phyloP scores from a whole-genome alignment of 768 basidiomycete genomes.

The Baorangia bicolor region DNA sequence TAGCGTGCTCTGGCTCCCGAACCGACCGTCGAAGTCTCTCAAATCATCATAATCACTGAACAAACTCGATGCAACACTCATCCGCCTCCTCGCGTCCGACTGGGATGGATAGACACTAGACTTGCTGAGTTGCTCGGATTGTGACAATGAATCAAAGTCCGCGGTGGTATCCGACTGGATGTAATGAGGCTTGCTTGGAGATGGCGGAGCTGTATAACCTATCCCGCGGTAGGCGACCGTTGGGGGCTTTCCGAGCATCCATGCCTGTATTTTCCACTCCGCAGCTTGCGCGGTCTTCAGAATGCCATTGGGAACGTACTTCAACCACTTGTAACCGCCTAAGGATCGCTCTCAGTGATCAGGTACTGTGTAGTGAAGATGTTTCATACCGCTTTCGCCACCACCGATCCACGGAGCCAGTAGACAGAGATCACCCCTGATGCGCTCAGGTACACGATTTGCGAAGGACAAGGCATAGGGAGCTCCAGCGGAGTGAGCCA shows the following conservation, averaged over 20 bases:
- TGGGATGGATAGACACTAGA: conserved; percentile 30
- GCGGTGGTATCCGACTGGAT: conserved; percentile 18
- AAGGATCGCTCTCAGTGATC: conserved; percentile 13
- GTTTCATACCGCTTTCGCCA: conserved; percentile 74
- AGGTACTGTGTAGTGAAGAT: background rate
- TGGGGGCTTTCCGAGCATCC: conserved; percentile 96
- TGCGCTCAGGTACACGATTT: conserved; percentile 67
- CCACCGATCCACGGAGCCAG: conserved; percentile 97
- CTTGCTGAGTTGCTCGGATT: conserved; percentile 19
- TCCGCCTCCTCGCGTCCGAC: conserved; percentile 50
- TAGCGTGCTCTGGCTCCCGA: conserved; percentile 77
- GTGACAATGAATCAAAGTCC: conserved; percentile 21
- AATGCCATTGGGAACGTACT: conserved; percentile 91
- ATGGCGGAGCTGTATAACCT: conserved; percentile 60
- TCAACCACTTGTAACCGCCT: conserved; percentile 95
- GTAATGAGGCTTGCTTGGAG: conserved; percentile 32
- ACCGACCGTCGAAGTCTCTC: conserved; percentile 82
- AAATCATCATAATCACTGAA: conserved; percentile 90
- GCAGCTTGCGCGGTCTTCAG: conserved; percentile 95
- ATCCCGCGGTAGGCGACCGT: conserved; percentile 83
- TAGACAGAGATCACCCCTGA: conserved; percentile 82
- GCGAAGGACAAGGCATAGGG: conserved; percentile 92
- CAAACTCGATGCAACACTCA: conserved; percentile 67
- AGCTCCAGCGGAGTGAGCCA: conserved; percentile 95
- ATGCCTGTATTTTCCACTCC: conserved; percentile 95